Conservation (phyloP, 139 green algal species). For the Chlorella sp. region DNA sequence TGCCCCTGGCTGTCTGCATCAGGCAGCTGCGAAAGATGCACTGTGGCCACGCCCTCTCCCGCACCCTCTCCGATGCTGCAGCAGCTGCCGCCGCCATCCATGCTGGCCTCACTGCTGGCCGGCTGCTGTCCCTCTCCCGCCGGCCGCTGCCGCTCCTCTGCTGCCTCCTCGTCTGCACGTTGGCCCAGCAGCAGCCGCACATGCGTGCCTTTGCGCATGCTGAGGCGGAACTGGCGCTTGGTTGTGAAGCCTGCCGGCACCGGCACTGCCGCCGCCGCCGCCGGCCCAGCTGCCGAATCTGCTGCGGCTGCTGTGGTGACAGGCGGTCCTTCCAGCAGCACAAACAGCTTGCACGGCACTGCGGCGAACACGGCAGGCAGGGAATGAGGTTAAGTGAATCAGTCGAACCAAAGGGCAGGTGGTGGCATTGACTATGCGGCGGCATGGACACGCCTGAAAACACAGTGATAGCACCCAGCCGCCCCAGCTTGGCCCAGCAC, state of each 20-base stretch:
- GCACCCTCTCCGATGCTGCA: background rate
- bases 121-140: background rate
- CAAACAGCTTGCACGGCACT: slow-evolving; percentile 23
- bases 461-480: no score
- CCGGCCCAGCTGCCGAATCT: background rate
- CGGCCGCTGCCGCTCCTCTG: background rate
- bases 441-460: no score
- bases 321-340: slow-evolving; percentile 17
- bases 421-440: no score
- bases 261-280: background rate
- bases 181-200: slow-evolving; percentile 24
- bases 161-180: background rate
- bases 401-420: no score
- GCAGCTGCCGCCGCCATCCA: background rate
- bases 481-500: background rate
- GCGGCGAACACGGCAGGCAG: background rate
- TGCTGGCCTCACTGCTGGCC: background rate
- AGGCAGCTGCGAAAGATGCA: slow-evolving; percentile 23
- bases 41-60: background rate
- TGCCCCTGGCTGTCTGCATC: background rate
- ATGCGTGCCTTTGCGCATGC: slow-evolving; percentile 21
- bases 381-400: no score
- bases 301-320: background rate
- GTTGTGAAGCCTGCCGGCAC: slow-evolving; percentile 6
- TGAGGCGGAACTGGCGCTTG: slow-evolving; percentile 20